Conservation (phyloP, 2,329 filamentous ascomycete species). For the Talaromyces sp. region DNA sequence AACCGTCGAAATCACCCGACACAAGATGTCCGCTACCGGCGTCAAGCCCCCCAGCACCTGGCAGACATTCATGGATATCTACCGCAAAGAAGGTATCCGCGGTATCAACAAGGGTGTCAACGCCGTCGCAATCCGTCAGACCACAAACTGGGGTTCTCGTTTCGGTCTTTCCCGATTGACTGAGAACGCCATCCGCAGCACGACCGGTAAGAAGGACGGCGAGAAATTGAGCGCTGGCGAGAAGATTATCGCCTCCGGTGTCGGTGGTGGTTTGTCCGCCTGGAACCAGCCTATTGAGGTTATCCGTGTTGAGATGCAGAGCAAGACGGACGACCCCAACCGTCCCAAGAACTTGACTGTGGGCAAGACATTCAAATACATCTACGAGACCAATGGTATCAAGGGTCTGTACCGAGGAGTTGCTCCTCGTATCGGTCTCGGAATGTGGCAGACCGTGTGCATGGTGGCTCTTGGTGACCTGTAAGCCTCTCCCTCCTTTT, state of each 20-base stretch:
- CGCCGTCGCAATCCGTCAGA: constrained; percentile 95
- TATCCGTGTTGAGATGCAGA: constrained; percentile 99
- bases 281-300: constrained; percentile 99
- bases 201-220: constrained; percentile 73
- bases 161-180: constrained; percentile 92
- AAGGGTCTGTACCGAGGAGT: constrained; percentile 95
- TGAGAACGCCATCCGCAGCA: constrained; percentile 78
- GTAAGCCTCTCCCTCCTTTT: constrained; percentile 56
- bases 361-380: constrained; percentile 76
- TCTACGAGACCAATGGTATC: constrained; percentile 84
- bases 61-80: constrained; percentile 95
- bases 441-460: constrained; percentile 99
- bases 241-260: constrained; percentile 81
- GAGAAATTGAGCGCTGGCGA: constrained; percentile 77
- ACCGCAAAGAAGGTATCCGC: constrained; percentile 84
- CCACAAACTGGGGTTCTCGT: constrained; percentile 98
- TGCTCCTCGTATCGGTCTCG: constrained; percentile 85
- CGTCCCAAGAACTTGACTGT: constrained; percentile 99
- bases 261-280: constrained; percentile 91
- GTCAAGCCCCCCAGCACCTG: constrained; percentile 87
- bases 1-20: constrained; percentile 98
- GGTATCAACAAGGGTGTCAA: constrained; percentile 99
- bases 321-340: constrained; percentile 96
- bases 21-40: constrained; percentile 83
- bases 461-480: constrained; percentile 99